phyloP scores from a whole-genome alignment of 495 filamentous ascomycete species.

The Cladorrhinum samala region DNA sequence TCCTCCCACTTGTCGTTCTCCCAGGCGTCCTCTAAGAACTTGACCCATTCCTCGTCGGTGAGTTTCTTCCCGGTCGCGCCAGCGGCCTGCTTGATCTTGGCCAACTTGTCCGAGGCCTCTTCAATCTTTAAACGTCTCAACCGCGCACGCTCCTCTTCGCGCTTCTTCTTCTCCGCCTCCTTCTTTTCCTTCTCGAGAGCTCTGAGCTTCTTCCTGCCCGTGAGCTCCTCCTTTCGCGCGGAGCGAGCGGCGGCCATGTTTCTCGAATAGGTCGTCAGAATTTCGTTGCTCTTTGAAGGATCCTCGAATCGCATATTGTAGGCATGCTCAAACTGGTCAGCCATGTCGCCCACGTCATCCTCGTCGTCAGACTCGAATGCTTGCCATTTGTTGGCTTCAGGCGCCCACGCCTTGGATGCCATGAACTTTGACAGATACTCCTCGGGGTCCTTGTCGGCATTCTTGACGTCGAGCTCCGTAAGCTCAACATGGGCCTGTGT shows the following conservation, averaged over 20 bases:
- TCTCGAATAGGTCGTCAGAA: constrained; percentile 78
- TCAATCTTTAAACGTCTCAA: constrained; percentile 82
- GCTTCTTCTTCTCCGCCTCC: constrained; percentile 68
- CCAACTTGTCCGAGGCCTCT: constrained; percentile 74
- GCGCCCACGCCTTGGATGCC: constrained; percentile 79
- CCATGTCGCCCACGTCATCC: constrained; percentile 71
- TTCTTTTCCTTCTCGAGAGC: constrained; percentile 70
- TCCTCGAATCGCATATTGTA: constrained; percentile 97
- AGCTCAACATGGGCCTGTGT: constrained; percentile 46
- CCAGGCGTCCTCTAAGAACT: constrained; percentile 78
- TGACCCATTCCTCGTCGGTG: constrained; percentile 70
- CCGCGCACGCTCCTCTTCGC: constrained; percentile 74
- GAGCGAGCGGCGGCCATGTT: constrained; percentile 72
- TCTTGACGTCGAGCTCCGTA: constrained; percentile 58
- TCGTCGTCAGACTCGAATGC: constrained; percentile 91
- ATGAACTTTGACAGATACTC: constrained; percentile 86
- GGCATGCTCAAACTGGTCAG: constrained; percentile 84
- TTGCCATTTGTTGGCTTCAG: constrained; percentile 50
- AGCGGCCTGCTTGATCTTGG: constrained; percentile 78
- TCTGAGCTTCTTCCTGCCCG: constrained; percentile 64
- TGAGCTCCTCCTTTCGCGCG: constrained; percentile 76
- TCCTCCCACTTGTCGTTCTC: constrained; percentile 80
- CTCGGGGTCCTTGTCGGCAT: constrained; percentile 86
- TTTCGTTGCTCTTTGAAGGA: constrained; percentile 74
- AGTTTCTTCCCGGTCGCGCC: constrained; percentile 64